These are phyloP conservation scores for Thymus quinquecostatus DNA, from an alignment of 257 asterid genomes.

Conservation along the genomic window DNA sequence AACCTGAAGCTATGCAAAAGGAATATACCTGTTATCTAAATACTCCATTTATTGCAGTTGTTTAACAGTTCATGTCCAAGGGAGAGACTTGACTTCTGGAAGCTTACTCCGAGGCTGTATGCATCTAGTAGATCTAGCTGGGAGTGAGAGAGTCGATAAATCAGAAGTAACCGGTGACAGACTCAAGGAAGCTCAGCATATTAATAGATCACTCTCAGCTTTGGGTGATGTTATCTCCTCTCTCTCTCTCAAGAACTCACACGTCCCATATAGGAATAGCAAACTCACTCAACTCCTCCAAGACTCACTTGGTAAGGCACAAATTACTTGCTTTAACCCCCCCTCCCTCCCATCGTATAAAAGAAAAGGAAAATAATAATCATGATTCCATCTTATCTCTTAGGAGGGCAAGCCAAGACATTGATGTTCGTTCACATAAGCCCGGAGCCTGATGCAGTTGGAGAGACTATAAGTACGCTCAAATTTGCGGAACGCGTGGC, in stretches of 20 bases:
- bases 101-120: constrained; percentile 79
- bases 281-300: constrained; percentile 95
- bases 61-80: constrained; percentile 91
- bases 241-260: constrained; percentile 66
- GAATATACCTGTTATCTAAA: neutral
- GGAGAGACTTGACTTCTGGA: constrained; percentile 83
- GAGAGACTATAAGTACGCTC: constrained; percentile 92
- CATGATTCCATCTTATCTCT: constrained; percentile 25
- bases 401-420: constrained; percentile 97
- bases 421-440: constrained; percentile 96
- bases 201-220: constrained; percentile 53
- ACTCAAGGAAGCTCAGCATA: constrained; percentile 54
- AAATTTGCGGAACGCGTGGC: constrained; percentile 99
- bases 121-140: constrained; percentile 69
- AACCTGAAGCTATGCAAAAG: constrained; percentile 3
- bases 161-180: constrained; percentile 57
- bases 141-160: constrained; percentile 57
- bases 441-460: constrained; percentile 87
- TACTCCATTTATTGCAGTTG: constrained; percentile 53
- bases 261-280: constrained; percentile 89
- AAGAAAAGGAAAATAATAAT: neutral
- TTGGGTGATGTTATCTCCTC: constrained; percentile 56
- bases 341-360: neutral
- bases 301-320: constrained; percentile 86
- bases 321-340: constrained; percentile 8